Conservation (phyloP, 257 asterid species). For the Cordia subcordata region DNA sequence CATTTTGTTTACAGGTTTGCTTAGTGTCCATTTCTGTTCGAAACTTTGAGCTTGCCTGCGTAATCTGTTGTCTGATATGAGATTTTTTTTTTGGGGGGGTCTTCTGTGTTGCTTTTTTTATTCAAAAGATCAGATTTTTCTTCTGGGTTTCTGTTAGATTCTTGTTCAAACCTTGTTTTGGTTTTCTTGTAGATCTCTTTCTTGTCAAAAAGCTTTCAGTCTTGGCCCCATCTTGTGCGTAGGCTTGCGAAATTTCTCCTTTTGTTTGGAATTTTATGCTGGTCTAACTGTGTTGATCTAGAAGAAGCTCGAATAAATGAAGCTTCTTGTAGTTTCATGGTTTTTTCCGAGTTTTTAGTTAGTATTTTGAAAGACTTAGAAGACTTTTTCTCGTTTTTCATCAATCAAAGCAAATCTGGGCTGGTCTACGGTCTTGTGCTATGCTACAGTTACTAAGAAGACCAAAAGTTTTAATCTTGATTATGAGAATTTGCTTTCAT, state of each 20-base stretch:
- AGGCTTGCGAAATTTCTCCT: not conserved
- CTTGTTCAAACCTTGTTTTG: not conserved
- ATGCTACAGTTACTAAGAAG: slow-evolving; percentile 42
- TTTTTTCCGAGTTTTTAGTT: slow-evolving; percentile 10
- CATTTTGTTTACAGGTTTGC: too few species aligned
- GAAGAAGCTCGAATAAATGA: slow-evolving; percentile 7
- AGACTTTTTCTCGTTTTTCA: slow-evolving; percentile 8
- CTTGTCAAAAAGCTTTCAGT: not conserved
- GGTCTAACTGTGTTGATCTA: not conserved
- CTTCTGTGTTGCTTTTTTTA: too few species aligned
- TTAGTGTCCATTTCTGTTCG: too few species aligned
- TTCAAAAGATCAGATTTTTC: not conserved
- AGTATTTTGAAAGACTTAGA: slow-evolving; percentile 6
- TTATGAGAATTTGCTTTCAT: slow-evolving; percentile 22
- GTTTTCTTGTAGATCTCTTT: not conserved
- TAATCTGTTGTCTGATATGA: not conserved
- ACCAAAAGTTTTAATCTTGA: slow-evolving; percentile 31
- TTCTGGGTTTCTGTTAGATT: not conserved
- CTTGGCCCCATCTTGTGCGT: not conserved
- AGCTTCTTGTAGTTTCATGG: slow-evolving; percentile 40
- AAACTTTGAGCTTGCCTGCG: too few species aligned
- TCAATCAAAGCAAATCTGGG: slow-evolving; percentile 23
- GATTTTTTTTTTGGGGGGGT: slow-evolving; percentile 3
- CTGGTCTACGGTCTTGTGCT: slow-evolving; percentile 16
- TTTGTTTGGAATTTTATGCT: slow-evolving; percentile 3